Base-by-base conservation (phyloP, 2,329 filamentous ascomycete genomes). In the Beauveria australis region DNA sequence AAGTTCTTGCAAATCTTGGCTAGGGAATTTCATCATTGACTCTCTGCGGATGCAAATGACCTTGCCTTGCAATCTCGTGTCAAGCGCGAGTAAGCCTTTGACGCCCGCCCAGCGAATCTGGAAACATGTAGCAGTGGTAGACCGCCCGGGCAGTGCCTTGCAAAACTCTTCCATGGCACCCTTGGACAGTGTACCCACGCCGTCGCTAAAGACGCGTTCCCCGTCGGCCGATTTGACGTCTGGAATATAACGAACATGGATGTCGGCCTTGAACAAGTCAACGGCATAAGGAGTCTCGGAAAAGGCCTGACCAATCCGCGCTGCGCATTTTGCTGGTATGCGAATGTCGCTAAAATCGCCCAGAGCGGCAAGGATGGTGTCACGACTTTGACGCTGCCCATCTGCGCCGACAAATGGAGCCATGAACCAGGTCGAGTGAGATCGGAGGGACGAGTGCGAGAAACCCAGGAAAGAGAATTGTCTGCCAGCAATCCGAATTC, bases 21-120 rank as follows among this genome's bases (percentile, higher is more conserved):
- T 86, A 1, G 79, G 69, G 64, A 93, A 96, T 66, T 96, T 96
- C 60, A 83, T 78, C 91, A 96, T 96, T 4, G 89, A 93, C 12
- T 77, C 75, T 1, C 78, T 74, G 2, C 91, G 82, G 22, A 95
- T 74, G 30, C 76, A 75, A 44, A 96, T 76, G 2, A 77, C 68
- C 30, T 81, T 79, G 0, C 86, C 89, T 0, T 66, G 2, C 0
- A 92, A 75, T 1, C 77, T 74, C 12, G 78, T 74, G 66, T 95
- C 89, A 0, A 93, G 73, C 0, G 88, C 83, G 0, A 94, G 78
- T 84, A 92, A 90, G 0, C 90, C 91, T 71, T 95, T 95, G 3
- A 84, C 85, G 0, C 89, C 89, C 30, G 79, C 83, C 69, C 84
- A 88, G 3, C 91, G 82, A 52, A 95, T 88, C 66, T 95, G 91